Evolutionary conservation across 768 basidiomycete genomes (phyloP).

Genomic region (Gymnopilus dilepis): DNA sequence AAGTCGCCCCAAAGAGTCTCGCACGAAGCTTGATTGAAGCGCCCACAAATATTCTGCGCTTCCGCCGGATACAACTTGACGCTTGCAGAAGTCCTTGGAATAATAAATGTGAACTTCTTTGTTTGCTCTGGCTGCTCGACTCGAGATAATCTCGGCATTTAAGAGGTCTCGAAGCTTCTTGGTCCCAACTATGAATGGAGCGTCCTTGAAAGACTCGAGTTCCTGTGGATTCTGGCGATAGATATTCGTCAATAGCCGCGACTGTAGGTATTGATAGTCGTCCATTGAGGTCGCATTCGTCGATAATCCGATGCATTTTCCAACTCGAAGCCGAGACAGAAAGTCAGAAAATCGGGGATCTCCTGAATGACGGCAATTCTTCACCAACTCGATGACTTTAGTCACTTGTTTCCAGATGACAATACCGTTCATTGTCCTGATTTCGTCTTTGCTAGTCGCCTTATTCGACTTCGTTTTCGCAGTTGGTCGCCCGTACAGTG

Average conservation of each 20-base stretch:
- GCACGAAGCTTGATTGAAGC: not conserved
- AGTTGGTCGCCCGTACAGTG: no score
- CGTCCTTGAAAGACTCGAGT: not conserved
- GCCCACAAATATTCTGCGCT: not conserved
- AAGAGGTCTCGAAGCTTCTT: conserved; percentile 2
- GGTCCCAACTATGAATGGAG: conserved; percentile 9
- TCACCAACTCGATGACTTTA: conserved; percentile 11
- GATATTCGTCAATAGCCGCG: not conserved
- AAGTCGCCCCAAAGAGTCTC: not conserved
- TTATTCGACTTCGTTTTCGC: no score
- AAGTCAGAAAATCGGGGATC: no score
- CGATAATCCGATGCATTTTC: no score
- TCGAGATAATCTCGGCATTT: no score
- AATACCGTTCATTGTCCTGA: conserved; percentile 15
- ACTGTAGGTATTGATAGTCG: not conserved
- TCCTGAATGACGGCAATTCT: conserved; percentile 16
- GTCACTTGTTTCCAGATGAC: conserved; percentile 17
- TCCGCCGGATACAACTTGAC: no score
- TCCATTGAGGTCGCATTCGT: no score
- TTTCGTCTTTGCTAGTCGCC: no score
- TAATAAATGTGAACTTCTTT: not conserved
- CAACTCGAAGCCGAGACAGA: no score
- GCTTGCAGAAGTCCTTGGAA: not conserved
- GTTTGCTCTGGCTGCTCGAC: no score
- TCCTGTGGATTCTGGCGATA: not conserved